phyloP scores from a whole-genome alignment of 495 filamentous ascomycete species.

The Penicillium argentinense region DNA sequence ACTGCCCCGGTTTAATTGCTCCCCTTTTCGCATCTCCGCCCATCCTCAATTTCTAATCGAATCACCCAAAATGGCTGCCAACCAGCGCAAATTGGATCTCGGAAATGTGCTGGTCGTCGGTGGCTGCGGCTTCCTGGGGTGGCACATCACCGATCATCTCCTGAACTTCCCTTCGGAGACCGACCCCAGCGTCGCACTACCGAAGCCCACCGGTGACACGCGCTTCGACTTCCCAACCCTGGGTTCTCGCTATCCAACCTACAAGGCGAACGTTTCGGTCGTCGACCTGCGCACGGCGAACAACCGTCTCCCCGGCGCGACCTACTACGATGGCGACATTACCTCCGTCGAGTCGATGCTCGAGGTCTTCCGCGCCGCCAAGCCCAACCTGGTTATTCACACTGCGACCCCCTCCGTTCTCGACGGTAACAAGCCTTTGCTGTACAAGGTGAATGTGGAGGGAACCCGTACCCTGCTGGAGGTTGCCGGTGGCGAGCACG shows the following conservation, averaged over 20 bases:
- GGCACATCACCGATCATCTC: constrained; percentile 59
- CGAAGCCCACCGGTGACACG: constrained; percentile 37
- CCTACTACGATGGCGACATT: constrained; percentile 86
- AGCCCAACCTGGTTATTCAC: constrained; percentile 90
- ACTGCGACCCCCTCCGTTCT: constrained; percentile 75
- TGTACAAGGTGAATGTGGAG: constrained; percentile 83
- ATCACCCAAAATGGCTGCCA: constrained; percentile 32
- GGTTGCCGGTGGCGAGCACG: constrained; percentile 63
- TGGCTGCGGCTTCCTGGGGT: constrained; percentile 59
- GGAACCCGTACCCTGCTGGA: constrained; percentile 80
- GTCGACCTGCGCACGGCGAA: constrained; percentile 77
- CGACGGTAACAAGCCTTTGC: constrained; percentile 45
- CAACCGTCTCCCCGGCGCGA: constrained; percentile 72
- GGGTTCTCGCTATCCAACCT: constrained; percentile 39
- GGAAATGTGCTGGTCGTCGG: constrained; percentile 56
- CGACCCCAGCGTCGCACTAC: constrained; percentile 43
- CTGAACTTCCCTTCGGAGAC: constrained; percentile 52
- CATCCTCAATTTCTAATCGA: constrained; percentile 1
- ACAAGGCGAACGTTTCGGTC: constrained; percentile 66
- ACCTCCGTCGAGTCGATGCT: constrained; percentile 67
- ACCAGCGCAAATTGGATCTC: constrained; percentile 37
- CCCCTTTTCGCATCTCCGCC: constrained; percentile 3
- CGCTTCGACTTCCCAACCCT: constrained; percentile 44
- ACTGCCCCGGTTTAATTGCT: neutral
- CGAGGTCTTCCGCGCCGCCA: constrained; percentile 63